Evolutionary conservation across 2,329 filamentous ascomycete species (phyloP), one percentile per base, ranked within the genome.

Genomic region (Lanzia echinophila): DNA sequence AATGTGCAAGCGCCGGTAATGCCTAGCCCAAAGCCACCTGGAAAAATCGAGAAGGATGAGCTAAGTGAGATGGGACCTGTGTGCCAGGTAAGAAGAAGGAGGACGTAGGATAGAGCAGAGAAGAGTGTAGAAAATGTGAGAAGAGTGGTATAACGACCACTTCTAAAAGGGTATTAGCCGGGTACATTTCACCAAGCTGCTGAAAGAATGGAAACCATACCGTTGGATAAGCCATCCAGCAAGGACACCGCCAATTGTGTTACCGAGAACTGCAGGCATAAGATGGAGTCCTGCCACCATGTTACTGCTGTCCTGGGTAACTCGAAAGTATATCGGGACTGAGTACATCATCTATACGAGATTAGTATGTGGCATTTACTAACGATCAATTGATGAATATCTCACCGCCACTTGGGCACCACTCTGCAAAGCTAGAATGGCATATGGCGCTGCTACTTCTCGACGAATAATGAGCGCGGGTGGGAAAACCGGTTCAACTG

Each of bases 301-400:
- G 43, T 78, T 81, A 0, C 79, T 81, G 2, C 75, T 76, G 0
- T 73, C 70, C 5, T 77, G 70, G 0, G 83, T 84, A 1, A 85
- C 77, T 54, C 86, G 81, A 58, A 88, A 89, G 68, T 88, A 88
- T 0, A 88, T 68, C 0, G 86, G 86, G 0, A 88, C 77, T 0
- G 78, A 76, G 51, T 82, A 84, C 79, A 87, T 83, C 64, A 83
- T 73, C 69, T 75, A 56, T 45, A 13, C 11, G 5, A 36, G 38
- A n/a, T 60, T 20, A 34, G 33, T 32, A 36, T 15, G 15, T 19
- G 6, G 28, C 6, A 38, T 17, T 17, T 45, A 19, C 32, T 44
- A 31, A 10, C 46, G 33, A 39, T 10, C 11, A 17, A 36, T 6
- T 57, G 57, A 10, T 2, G 65, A 52, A 34, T 34, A 45, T 66